Evolutionary conservation across 1,284 basidiomycete genomes (phyloP).

Genomic region (Trametes pubescens): DNA sequence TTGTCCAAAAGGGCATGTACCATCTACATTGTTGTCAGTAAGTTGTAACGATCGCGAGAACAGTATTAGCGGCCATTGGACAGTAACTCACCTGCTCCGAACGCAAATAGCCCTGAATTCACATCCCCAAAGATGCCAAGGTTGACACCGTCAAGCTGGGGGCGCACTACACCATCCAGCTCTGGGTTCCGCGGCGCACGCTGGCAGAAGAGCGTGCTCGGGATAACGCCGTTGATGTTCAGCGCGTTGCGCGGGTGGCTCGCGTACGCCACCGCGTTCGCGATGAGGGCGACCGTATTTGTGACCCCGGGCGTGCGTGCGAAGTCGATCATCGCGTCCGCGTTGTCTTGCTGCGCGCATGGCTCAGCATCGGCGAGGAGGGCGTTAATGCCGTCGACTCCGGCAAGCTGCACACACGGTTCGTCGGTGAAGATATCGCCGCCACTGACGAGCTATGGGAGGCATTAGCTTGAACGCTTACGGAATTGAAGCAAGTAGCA

Average conservation of each 20-base stretch:
- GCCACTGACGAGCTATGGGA: conserved; percentile 37
- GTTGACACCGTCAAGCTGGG: conserved; percentile 51
- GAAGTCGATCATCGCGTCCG: conserved; percentile 58
- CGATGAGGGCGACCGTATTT: conserved; percentile 50
- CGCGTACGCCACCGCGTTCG: conserved; percentile 52
- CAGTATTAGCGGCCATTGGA: conserved; percentile 12
- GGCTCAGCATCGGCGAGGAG: conserved; percentile 52
- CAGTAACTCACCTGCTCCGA: conserved; percentile 39
- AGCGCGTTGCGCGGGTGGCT: conserved; percentile 52
- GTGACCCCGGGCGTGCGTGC: conserved; percentile 51
- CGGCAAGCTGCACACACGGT: conserved; percentile 52
- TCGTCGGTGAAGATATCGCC: conserved; percentile 50
- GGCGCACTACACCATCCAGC: conserved; percentile 57
- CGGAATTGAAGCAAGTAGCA: background rate
- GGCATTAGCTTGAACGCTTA: background rate
- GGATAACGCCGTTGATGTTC: conserved; percentile 36
- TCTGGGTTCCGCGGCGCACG: conserved; percentile 56
- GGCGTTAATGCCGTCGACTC: conserved; percentile 49
- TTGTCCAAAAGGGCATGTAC: conserved; percentile 39
- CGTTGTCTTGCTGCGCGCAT: conserved; percentile 56
- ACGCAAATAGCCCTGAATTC: conserved; percentile 36
- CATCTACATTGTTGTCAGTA: conserved; percentile 21
- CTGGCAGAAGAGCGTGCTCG: conserved; percentile 58
- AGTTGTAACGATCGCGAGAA: conserved; percentile 5
- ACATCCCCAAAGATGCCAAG: conserved; percentile 40